Evolutionary conservation across 805 yeast genomes (phyloP), one percentile per base, ranked within the genome.

Genomic region (Vanderwaltozyma polyspora): DNA sequence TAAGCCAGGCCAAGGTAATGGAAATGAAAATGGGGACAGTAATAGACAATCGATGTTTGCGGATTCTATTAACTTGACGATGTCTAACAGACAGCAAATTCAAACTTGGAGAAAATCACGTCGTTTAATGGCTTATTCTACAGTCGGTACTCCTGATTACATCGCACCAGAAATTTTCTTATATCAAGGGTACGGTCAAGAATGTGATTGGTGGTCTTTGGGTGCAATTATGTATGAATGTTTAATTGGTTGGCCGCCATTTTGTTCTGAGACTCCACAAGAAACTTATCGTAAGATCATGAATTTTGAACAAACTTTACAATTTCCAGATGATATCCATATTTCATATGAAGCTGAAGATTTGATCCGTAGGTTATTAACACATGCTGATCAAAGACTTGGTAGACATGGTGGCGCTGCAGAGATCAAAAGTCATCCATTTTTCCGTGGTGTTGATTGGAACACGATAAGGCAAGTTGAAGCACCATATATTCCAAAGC

Each of bases 201-300:
- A 86, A 54, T 86, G 96, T 62, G 96, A 86, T 59, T 86, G 96
- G 96, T 86, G 96, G 96, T 81, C 94, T 7, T 62, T 86, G 29
- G 96, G 96, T 21, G 94, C 95, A 1, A 86, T 86, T 52, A 87
- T 86, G 96, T 86, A 80, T 59, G 96, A 86, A 67, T 86, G 96
- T 63, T 64, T 86, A 41, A 82, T 86, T 40, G 96, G 96, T 22
- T 86, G 95, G 94, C 95, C 96, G 18, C 96, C 96, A 31, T 86
- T 86, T 59, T 86, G 95, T 62, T 78, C 91, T 0, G 95, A 86
- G 51, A 82, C 94, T 9, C 94, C 95, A 9, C 94, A 84, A 41
- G 96, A 86, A 46, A 86, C 96, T 0, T 86, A 86, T 59, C 71
- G 87, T 36, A 86, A 87, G 69, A 86, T 86, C 49, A 67, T 86